Evolutionary conservation across 2,329 filamentous ascomycete genomes (phyloP), one percentile per base, ranked within the genome.

Genomic region (Westerdykella sp.): DNA sequence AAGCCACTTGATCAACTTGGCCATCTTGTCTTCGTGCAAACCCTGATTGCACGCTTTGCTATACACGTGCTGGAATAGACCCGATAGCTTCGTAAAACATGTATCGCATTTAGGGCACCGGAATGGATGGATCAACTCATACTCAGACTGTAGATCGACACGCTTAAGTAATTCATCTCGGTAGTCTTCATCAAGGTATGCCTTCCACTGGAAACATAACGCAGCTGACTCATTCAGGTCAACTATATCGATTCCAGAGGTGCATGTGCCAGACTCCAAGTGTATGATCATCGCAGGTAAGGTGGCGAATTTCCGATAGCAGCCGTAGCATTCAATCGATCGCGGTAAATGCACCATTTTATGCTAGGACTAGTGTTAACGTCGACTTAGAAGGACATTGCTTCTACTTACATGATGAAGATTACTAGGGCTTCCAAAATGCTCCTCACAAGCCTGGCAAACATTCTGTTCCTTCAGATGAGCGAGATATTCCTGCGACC

Each of bases 141-240:
- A 49, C 28, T 39, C 23, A 28, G 25, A 28, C 9, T 10, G 25
- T 18, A 47, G 41, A 43, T 47, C 39, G 11, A 39, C 16, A 35
- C 47, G 22, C 22, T 47, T 16, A 4, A 52, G 49, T 28, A 55
- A 28, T 9, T 51, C 55, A 18, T 53, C 36, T 14, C 42, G 46
- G 34, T 54, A 55, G 14, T 50, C 45, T 39, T 48, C 43, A 38
- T 55, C 47, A 23, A 56, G 30, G 34, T 44, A 58, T 30, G 45
- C 34, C 35, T 46, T 41, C 43, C 49, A 56, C 13, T 55, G 46
- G 37, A 42, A 50, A 30, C 51, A 57, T 16, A 45, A 37, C 13
- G 54, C 49, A 23, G 54, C 51, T n/a, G 45, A 44, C 34, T 49
- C 30, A 34, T 56, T 53, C 14, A 58, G 34, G 40, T 50, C 44